Evolutionary conservation across 2,329 filamentous ascomycete species (phyloP).

Genomic region (Curvularia spicifera): DNA sequence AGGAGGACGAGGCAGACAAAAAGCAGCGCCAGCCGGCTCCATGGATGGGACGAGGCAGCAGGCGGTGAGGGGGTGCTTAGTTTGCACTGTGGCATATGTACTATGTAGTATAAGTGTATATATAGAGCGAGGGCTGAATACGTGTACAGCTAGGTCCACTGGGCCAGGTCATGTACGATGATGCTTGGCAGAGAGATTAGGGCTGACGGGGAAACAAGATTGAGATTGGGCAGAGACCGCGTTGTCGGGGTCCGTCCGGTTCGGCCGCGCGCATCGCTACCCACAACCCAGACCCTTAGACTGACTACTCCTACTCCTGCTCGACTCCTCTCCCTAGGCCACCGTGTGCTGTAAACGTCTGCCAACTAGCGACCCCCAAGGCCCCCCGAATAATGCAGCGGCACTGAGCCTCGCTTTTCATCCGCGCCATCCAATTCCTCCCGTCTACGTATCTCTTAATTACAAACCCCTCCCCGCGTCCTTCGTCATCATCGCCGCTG

Average conservation of each 20-base stretch:
- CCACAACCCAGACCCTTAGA: slow-evolving; percentile 13
- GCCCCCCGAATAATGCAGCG: slow-evolving; percentile 9
- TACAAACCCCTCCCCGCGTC: slow-evolving; percentile 1
- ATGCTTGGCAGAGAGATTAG: slow-evolving; percentile 2
- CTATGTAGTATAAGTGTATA: neutral
- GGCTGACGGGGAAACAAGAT: slow-evolving; percentile 5
- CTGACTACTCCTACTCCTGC: neutral
- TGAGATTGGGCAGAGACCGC: slow-evolving; percentile 20
- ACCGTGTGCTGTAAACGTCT: slow-evolving; percentile 7
- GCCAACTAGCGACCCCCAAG: neutral
- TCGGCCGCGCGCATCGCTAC: slow-evolving; percentile 16
- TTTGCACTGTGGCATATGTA: neutral
- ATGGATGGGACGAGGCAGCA: slow-evolving; percentile 1
- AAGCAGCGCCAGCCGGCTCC: neutral
- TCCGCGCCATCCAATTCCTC: slow-evolving; percentile 1
- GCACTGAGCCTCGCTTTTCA: slow-evolving; percentile 4
- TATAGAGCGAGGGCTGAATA: neutral
- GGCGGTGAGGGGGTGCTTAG: neutral
- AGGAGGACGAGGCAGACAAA: neutral
- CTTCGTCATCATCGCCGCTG: slow-evolving; percentile 9
- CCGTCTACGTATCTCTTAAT: slow-evolving; percentile 5
- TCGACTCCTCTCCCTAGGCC: slow-evolving; percentile 4
- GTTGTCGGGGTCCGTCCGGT: slow-evolving; percentile 19
- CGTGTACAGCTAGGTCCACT: neutral
- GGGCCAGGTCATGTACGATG: neutral